Conservation (phyloP, 176 grass and related monocot genomes). For the Echinochloa phyllopogon region DNA sequence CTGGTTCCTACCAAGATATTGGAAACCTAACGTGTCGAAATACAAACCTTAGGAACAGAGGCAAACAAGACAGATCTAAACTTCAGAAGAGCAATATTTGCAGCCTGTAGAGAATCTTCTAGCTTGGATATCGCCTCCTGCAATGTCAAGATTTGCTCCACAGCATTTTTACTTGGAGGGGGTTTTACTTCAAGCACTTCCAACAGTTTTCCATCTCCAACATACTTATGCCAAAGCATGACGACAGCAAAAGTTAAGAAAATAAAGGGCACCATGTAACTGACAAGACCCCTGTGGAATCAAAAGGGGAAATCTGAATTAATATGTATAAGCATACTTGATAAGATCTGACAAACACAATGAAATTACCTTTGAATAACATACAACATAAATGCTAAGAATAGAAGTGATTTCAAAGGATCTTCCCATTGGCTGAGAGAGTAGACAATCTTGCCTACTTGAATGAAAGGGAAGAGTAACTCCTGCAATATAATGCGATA, state of each 20-base stretch:
- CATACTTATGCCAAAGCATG: slow-evolving; percentile 71
- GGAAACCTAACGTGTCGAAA: not conserved
- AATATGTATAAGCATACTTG: slow-evolving; percentile 22
- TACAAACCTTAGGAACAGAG: slow-evolving; percentile 70
- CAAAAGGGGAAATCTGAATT: slow-evolving; percentile 21
- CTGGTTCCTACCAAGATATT: not conserved
- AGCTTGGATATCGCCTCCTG: slow-evolving; percentile 73
- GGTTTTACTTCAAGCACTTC: slow-evolving; percentile 68
- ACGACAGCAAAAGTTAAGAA: slow-evolving; percentile 55
- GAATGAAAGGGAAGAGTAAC: slow-evolving; percentile 69
- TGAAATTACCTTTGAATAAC: slow-evolving; percentile 69
- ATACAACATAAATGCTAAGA: slow-evolving; percentile 70
- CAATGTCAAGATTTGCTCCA: slow-evolving; percentile 74
- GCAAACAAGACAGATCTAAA: slow-evolving; percentile 75
- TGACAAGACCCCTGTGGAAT: slow-evolving; percentile 60
- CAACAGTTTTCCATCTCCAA: slow-evolving; percentile 50
- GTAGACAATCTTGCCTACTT: slow-evolving; percentile 58
- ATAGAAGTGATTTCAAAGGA: slow-evolving; percentile 71
- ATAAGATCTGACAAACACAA: slow-evolving; percentile 32
- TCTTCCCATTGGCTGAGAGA: slow-evolving; percentile 79
- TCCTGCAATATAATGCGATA: slow-evolving; percentile 59
- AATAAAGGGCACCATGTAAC: slow-evolving; percentile 48
- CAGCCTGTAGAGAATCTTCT: slow-evolving; percentile 61
- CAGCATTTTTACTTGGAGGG: slow-evolving; percentile 75
- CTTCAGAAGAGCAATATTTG: slow-evolving; percentile 85